Percentiles rank a stretch among this genome's conserved stretches.
phyloP scores from a whole-genome alignment of 2,329 filamentous ascomycete species.

The Boeremia lycopersici region DNA sequence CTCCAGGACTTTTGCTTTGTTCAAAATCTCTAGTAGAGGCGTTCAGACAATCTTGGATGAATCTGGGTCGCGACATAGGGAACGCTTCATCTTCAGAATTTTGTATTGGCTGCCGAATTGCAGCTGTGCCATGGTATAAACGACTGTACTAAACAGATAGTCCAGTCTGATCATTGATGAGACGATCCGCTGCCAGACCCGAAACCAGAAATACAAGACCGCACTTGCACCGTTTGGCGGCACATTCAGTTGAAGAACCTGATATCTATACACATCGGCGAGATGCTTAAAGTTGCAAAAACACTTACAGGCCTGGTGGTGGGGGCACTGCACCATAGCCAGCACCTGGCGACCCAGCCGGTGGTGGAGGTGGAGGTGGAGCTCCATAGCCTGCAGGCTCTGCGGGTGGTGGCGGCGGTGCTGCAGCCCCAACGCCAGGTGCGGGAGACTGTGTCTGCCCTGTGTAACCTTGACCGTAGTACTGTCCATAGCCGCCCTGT shows the following conservation, averaged over 20 bases:
- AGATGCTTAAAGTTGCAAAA: slow-evolving; percentile 16
- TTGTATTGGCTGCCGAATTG: neutral
- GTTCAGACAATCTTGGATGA: too few relatives aligned
- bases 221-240: neutral
- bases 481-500: slow-evolving; percentile 38
- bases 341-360: slow-evolving; percentile 41
- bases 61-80: neutral
- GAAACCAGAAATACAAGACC: neutral
- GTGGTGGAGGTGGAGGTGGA: slow-evolving; percentile 43
- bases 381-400: slow-evolving; percentile 38
- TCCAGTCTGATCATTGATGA: neutral
- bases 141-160: neutral
- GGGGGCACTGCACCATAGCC: slow-evolving; percentile 42
- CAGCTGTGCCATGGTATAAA: neutral
- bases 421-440: slow-evolving; percentile 34
- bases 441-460: slow-evolving; percentile 34
- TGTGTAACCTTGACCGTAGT: slow-evolving; percentile 35
- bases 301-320: slow-evolving; percentile 24
- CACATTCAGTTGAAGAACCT: neutral
- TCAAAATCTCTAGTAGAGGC: too few relatives aligned
- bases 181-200: neutral
- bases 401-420: slow-evolving; percentile 41
- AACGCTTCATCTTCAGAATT: neutral
- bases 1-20: too few relatives aligned
- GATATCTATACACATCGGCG: slow-evolving; percentile 5